Conservation (phyloP, 2,329 filamentous ascomycete genomes). For the Pestalotiopsis sp. region DNA sequence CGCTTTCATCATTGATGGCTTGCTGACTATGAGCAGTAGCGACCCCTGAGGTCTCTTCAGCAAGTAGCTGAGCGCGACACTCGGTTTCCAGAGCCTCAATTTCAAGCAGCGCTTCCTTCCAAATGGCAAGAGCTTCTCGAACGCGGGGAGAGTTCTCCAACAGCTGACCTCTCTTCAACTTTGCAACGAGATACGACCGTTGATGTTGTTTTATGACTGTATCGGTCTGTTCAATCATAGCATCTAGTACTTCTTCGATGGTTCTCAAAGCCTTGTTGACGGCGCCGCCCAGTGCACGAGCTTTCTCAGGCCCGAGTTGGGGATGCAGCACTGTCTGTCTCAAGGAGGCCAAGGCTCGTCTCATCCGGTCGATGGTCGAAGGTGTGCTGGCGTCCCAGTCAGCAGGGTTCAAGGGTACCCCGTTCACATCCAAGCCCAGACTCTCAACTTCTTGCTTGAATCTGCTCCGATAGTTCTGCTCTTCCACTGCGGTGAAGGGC, state of each 20-base stretch:
- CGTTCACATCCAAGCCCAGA: conserved; percentile 66
- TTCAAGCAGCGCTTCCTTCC: conserved; percentile 60
- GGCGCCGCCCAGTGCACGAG: conserved; percentile 63
- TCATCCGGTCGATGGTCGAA: conserved; percentile 69
- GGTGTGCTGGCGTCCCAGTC: conserved; percentile 68
- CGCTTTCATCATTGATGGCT: conserved; percentile 21
- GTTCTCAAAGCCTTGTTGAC: conserved; percentile 71
- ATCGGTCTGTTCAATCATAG: conserved; percentile 90
- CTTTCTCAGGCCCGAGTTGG: conserved; percentile 71
- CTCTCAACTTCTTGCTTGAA: conserved; percentile 76
- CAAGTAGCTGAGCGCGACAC: conserved; percentile 63
- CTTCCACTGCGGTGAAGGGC: conserved; percentile 87
- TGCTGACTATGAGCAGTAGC: conserved; percentile 15
- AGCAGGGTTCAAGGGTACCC: conserved; percentile 57
- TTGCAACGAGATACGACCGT: conserved; percentile 63
- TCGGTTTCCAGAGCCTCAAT: conserved; percentile 59
- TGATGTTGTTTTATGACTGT: conserved; percentile 68
- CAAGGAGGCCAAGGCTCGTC: conserved; percentile 74
- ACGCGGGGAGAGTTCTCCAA: conserved; percentile 74
- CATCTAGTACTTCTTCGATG: conserved; percentile 82
- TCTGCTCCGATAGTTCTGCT: conserved; percentile 81
- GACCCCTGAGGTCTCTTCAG: conserved; percentile 44
- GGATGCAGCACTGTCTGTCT: conserved; percentile 86
- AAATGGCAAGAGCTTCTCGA: conserved; percentile 70
- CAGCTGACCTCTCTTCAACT: conserved; percentile 74